phyloP scores from a whole-genome alignment of 352 stramenopile genomes.

The Phytophthora meadii region DNA sequence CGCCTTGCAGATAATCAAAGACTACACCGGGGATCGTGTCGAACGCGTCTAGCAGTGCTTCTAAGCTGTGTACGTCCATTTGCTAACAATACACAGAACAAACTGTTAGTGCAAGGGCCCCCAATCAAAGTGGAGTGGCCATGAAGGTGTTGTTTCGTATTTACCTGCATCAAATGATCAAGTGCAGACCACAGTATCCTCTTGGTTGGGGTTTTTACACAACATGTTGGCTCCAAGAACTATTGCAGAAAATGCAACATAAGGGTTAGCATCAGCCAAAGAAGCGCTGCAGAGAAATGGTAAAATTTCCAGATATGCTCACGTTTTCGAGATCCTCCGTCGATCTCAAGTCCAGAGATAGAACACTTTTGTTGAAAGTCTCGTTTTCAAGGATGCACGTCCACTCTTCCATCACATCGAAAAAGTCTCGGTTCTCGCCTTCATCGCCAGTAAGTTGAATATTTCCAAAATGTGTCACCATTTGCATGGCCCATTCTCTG shows the following conservation, averaged over 20 bases:
- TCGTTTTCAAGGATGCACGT: constrained; percentile 87
- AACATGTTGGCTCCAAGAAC: constrained; percentile 80
- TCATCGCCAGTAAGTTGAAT: constrained; percentile 65
- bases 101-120: constrained; percentile 9
- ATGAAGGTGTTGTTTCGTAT: neutral
- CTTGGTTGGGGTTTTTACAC: constrained; percentile 82
- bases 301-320: constrained; percentile 12
- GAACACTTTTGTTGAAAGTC: constrained; percentile 74
- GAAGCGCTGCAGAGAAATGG: too few species aligned
- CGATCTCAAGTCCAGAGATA: constrained; percentile 72
- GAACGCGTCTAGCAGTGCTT: constrained; percentile 84
- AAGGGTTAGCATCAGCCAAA: too few species aligned
- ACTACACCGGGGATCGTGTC: constrained; percentile 88
- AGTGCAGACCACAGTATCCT: constrained; percentile 82
- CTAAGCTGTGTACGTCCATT: constrained; percentile 82
- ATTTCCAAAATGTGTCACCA: constrained; percentile 62
- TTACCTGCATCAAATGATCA: constrained; percentile 86
- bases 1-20: constrained; percentile 86
- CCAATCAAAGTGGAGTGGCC: neutral
- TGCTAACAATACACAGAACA: constrained; percentile 41
- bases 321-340: constrained; percentile 78
- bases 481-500: constrained; percentile 70
- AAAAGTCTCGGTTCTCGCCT: constrained; percentile 53
- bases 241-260: constrained; percentile 28
- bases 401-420: constrained; percentile 86